These are phyloP conservation scores for Paratinospora sagittata DNA, from an alignment of 164 flowering plant species.

Conservation along the genomic window DNA sequence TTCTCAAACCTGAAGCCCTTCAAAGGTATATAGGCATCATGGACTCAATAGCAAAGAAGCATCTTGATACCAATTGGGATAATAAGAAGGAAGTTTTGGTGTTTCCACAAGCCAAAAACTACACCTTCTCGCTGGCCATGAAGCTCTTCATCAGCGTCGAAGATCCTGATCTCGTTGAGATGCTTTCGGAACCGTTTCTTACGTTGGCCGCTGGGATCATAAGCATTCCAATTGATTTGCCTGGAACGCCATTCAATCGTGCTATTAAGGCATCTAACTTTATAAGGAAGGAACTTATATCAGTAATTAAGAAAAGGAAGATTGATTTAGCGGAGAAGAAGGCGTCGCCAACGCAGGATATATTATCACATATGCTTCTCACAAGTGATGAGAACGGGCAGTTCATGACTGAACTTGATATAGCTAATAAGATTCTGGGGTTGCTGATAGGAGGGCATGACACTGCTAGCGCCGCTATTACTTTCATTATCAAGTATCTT, in stretches of 20 bases:
- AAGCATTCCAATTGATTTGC: conserved; percentile 21
- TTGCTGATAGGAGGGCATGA: conserved; percentile 55
- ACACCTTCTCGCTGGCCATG: conserved; percentile 25
- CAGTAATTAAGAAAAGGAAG: conserved; percentile 11
- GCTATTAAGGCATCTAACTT: conserved; percentile 9
- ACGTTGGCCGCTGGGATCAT: conserved; percentile 10
- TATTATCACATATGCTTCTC: conserved; percentile 18
- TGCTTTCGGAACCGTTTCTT: conserved; percentile 7
- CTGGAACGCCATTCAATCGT: conserved; percentile 33
- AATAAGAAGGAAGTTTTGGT: conserved; percentile 13
- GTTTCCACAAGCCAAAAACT: conserved; percentile 9
- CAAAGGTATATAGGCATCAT: conserved; percentile 20
- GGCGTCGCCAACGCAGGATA: conserved; percentile 20
- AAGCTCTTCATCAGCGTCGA: conserved; percentile 27
- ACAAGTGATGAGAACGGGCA: conserved; percentile 20
- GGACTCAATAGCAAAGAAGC: conserved; percentile 20
- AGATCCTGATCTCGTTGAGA: conserved; percentile 25
- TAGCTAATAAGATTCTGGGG: conserved; percentile 48
- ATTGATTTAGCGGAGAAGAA: conserved; percentile 8
- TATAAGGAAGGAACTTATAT: conserved; percentile 24
- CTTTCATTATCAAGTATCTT: conserved; percentile 39
- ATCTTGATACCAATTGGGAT: conserved; percentile 15
- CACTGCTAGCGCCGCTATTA: conserved; percentile 43
- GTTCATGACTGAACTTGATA: conserved; percentile 37
- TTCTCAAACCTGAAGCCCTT: conserved; percentile 25